phyloP scores from a whole-genome alignment of 257 asterid genomes.

The Ehretia macrophylla region DNA sequence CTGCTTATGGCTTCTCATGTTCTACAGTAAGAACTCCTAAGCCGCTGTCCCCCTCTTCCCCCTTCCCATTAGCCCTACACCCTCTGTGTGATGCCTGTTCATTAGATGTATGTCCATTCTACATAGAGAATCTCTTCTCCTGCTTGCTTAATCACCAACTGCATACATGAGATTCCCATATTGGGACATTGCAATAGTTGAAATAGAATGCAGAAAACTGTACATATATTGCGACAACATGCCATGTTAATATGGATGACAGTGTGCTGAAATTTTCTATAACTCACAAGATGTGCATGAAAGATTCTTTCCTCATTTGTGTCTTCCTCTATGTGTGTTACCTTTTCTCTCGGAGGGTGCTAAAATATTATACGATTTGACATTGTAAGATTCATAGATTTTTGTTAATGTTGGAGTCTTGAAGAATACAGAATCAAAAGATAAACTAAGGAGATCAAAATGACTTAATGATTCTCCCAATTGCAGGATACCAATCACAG shows the following conservation, averaged over 20 bases:
- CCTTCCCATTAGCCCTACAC: background rate
- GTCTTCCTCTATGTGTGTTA: too few relatives aligned
- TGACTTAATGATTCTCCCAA: conserved; percentile 4
- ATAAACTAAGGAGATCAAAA: background rate
- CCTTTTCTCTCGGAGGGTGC: too few relatives aligned
- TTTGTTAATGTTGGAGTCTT: too few relatives aligned
- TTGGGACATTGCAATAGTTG: background rate
- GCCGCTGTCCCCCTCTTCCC: background rate
- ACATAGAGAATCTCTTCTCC: background rate
- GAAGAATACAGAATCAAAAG: background rate
- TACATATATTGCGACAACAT: background rate
- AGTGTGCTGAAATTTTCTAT: background rate
- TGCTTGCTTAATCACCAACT: background rate
- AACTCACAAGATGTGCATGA: background rate
- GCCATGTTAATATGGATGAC: background rate
- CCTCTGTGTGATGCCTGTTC: background rate
- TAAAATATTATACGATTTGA: too few relatives aligned
- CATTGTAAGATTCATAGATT: too few relatives aligned
- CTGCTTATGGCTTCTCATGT: conserved; percentile 94
- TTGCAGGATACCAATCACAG: conserved; percentile 88
- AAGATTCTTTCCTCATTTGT: background rate
- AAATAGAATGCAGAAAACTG: background rate
- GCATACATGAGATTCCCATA: background rate
- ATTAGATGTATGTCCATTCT: background rate
- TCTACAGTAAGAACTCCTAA: conserved; percentile 56